Base-by-base conservation (phyloP, 1,139 yeast species). In the Pichiaceae sp. region DNA sequence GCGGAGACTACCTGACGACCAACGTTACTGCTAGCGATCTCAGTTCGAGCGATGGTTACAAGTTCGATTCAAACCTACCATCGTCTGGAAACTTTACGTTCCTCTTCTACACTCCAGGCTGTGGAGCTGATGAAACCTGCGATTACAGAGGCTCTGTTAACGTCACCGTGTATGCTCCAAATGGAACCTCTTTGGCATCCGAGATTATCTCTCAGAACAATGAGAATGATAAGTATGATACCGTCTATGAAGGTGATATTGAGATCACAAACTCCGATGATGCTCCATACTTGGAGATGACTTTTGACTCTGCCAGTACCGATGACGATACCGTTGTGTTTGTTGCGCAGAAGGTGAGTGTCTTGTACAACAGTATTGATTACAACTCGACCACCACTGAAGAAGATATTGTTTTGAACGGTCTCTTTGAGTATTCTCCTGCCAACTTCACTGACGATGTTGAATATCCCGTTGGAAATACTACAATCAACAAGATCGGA, bases 41-140 rank as follows among this genome's bases (percentile, higher is more conserved):
- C 2, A 61, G 66, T 4, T 34, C 44, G 2, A 51, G 62, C 9
- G 62, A 70, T 3, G 70, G 72, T 16, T 78, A 85, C 12, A 63
- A 70, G 1, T 78, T 81, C 52, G 67, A 68, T 43, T 91, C 96
- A 7, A 78, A 82, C 44, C 71, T 87, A 17, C 67, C 85, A 0
- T 71, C 75, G 43, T 65, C 85, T 0, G 97, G 96, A 9, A 68
- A 76, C 44, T 91, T 86, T 56, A 67, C 86, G 0, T 66, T 91
- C 25, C 64, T 76, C 38, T 50, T 89, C 40, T 77, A 72, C 47
- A 91, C 98, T 0, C 96, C 96, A 0, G 97, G 98, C 0, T 91
- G 99, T 60, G 43, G 61, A 2, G 58, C 53, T 8, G 96, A 85
- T 53, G 61, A 65, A 32, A 71, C 94, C 0, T 91, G 99, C 59